A percentile compares a stretch with the other conserved stretches of the same genome.
phyloP scores from a whole-genome alignment of 139 green algal species.

The Bryopsis sp. region DNA sequence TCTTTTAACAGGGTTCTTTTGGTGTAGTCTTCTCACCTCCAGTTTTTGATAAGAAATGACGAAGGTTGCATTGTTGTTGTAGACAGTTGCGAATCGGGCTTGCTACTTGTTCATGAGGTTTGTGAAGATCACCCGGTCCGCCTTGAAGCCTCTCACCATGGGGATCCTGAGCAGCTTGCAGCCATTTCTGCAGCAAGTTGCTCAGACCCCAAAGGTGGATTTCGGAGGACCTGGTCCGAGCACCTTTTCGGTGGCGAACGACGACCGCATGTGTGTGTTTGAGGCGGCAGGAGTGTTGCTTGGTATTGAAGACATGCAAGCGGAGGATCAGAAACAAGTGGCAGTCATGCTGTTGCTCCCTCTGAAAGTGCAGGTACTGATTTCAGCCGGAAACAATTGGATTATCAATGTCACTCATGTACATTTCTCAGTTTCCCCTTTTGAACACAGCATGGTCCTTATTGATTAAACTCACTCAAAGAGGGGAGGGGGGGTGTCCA shows the following conservation, averaged over 20 bases:
- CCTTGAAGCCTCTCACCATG: constrained; percentile 42
- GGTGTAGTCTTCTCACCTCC: no score
- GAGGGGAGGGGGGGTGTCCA: no score
- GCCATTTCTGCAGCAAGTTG: constrained; percentile 53
- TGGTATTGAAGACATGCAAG: constrained; percentile 57
- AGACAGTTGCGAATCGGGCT: constrained; percentile 38
- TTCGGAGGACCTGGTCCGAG: no score
- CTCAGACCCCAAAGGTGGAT: constrained; percentile 38
- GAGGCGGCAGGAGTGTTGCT: constrained; percentile 76
- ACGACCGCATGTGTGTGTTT: constrained; percentile 83
- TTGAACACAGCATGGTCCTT: no score
- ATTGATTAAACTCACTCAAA: no score
- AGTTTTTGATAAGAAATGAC: no score
- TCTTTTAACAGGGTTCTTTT: no score
- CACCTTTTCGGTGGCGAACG: constrained; percentile 21
- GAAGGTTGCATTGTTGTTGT: no score
- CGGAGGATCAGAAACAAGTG: constrained; percentile 54
- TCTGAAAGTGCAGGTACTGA: constrained; percentile 30
- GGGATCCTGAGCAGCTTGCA: constrained; percentile 48
- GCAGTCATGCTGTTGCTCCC: constrained; percentile 53
- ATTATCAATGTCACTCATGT: no score
- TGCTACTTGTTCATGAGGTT: constrained; percentile 78
- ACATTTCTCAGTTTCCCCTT: no score
- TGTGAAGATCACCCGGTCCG: constrained; percentile 47
- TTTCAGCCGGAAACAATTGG: background rate